Evolutionary conservation across 257 asterid species (phyloP), one percentile per base, ranked within the genome.

Genomic region (Fraxinus anomala): DNA sequence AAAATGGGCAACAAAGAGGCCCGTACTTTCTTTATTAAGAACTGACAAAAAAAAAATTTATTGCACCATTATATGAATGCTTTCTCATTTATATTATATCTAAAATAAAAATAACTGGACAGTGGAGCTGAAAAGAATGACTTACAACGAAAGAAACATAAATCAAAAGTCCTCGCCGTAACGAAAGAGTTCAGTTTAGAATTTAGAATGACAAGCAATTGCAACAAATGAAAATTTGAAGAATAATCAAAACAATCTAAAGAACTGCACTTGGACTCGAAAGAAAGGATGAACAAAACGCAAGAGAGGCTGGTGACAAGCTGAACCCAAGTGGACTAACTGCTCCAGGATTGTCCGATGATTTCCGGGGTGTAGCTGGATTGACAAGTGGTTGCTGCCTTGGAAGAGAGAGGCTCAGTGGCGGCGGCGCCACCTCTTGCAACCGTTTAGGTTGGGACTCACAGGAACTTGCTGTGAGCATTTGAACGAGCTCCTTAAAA

Each of bases 401-500:
- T 21, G 13, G 26, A 12, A 67, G 19, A 28, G 39, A 73, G 17
- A 73, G 67, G 40, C 37, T 51, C 4, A 73, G 68, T 4, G 68
- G 77, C 21, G 77, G 77, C 3, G 77, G 77, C 1, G 68, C 67
- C 68, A 51, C 68, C 42, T 73, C 49, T 12, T 28, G 67, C 28
- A 73, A 39, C 19, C 23, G 77, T 3, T 28, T 30, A 6, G 47
- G 68, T 13, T 30, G 68, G 5, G 36, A 47, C 68, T 26, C 16
- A 12, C 28, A 23, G 0, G 77, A 36, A 47, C 40, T 30, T 1
- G 68, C 77, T 21, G 77, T 73, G 68, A 73, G 77, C 69, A 28
- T 51, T 33, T 73, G 77, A 17, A 73, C 77, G 1, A 73, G 28
- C 36, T 73, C 77, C 26, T 31, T 73, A 37, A 73, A 73, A n/a